Percentiles rank a stretch among this genome's conserved stretches.
phyloP scores from a whole-genome alignment of 148 eudicot species.

The Tetragonia tetragonoides region DNA sequence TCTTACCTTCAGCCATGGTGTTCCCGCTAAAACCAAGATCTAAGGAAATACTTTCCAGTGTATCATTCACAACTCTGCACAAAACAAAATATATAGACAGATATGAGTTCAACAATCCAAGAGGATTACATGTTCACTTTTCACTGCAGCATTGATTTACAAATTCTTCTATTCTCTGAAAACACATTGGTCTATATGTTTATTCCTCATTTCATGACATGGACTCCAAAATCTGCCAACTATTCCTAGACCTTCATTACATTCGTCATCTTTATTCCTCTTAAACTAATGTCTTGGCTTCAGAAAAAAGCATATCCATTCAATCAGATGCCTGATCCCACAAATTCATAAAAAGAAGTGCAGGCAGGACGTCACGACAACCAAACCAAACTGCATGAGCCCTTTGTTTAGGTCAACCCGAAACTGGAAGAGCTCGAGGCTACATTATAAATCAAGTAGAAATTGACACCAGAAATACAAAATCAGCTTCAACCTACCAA shows the following conservation, averaged over 20 bases:
- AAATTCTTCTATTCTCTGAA: background rate
- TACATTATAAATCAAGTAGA: too few species aligned
- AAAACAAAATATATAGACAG: slow-evolving; percentile 25
- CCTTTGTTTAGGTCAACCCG: too few species aligned
- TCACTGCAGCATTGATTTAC: background rate
- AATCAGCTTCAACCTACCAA: too few species aligned
- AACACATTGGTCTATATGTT: background rate
- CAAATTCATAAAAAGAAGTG: background rate
- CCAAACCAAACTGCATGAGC: too few species aligned
- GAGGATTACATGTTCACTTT: background rate
- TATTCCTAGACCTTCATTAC: background rate
- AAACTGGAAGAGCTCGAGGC: too few species aligned
- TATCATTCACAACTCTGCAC: slow-evolving; percentile 84
- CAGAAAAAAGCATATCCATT: too few species aligned
- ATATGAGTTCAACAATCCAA: slow-evolving; percentile 4
- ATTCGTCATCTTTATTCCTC: background rate
- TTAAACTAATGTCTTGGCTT: background rate
- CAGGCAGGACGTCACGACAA: background rate
- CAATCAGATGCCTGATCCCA: background rate
- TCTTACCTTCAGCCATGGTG: slow-evolving; percentile 81
- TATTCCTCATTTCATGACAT: background rate
- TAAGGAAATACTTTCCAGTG: slow-evolving; percentile 73
- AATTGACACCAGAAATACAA: too few species aligned
- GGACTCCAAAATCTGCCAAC: background rate
- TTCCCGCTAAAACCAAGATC: slow-evolving; percentile 83